A percentile compares a stretch with the other conserved stretches of the same genome.
Conservation (phyloP, 495 filamentous ascomycete species). For the Stereocaulon alpinum region DNA sequence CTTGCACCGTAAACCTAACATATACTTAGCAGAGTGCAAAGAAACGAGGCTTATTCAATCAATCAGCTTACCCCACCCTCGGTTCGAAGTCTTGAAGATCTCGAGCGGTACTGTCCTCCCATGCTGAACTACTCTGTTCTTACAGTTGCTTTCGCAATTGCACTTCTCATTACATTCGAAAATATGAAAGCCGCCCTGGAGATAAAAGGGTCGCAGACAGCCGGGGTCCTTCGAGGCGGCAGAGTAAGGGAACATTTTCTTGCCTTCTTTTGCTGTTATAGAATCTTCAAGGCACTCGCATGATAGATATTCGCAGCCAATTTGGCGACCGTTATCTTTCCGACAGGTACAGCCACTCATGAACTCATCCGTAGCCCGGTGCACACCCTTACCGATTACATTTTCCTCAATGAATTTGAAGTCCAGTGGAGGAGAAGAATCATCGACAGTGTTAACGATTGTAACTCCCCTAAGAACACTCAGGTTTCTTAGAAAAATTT, state of each 20-base stretch:
- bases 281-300: constrained; percentile 30
- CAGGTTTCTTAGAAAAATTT: constrained; percentile 10
- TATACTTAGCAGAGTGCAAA: constrained; percentile 9
- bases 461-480: constrained; percentile 7
- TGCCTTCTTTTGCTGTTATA: constrained; percentile 20
- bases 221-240: constrained; percentile 4
- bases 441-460: constrained; percentile 17
- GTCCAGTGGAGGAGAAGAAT: constrained; percentile 17
- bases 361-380: constrained; percentile 28
- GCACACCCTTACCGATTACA: constrained; percentile 30
- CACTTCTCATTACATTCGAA: constrained; percentile 77
- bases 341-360: constrained; percentile 35
- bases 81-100: constrained; percentile 66
- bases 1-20: constrained; percentile 54
- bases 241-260: constrained; percentile 33
- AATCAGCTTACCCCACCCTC: constrained; percentile 64
- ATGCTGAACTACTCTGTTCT: constrained; percentile 69
- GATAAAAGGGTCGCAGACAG: constrained; percentile 15
- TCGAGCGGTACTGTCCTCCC: constrained; percentile 66
- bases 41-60: neutral
- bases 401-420: constrained; percentile 39
- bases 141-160: constrained; percentile 54
- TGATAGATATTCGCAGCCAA: constrained; percentile 30
- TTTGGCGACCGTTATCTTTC: constrained; percentile 25
- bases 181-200: constrained; percentile 36